phyloP scores from a whole-genome alignment of 805 yeast genomes.

The Lipomyces orientalis region DNA sequence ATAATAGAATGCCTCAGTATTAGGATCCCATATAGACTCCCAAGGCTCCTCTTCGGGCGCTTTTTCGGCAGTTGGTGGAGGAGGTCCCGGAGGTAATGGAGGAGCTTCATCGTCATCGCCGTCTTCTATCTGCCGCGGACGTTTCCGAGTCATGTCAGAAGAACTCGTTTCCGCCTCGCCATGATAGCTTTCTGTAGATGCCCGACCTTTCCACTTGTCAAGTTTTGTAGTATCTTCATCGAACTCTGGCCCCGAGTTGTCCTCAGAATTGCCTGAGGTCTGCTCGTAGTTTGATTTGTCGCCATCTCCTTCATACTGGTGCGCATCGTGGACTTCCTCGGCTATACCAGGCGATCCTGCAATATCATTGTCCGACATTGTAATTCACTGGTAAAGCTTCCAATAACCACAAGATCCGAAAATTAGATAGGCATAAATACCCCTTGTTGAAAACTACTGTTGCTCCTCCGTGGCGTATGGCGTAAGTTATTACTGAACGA shows the following conservation, averaged over 20 bases:
- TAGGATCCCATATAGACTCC: conserved; percentile 41
- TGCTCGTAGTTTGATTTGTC: background rate
- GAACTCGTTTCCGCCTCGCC: background rate
- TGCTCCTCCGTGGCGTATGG: background rate
- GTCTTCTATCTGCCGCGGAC: background rate
- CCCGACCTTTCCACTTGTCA: background rate
- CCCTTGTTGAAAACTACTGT: background rate
- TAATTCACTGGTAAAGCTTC: background rate
- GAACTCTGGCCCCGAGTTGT: background rate
- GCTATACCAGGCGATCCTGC: background rate
- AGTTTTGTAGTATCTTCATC: background rate
- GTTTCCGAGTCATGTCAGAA: background rate
- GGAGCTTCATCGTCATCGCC: conserved; percentile 27
- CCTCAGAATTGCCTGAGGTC: background rate
- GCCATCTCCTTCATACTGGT: background rate
- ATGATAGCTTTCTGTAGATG: background rate
- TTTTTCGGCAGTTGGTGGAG: conserved; percentile 32
- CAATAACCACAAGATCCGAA: background rate
- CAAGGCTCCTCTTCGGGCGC: conserved; percentile 39
- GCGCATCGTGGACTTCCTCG: background rate
- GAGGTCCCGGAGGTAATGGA: conserved; percentile 38
- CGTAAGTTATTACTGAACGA: too few relatives aligned
- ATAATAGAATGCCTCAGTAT: conserved; percentile 38
- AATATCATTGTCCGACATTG: background rate
- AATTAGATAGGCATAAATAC: background rate